Evolutionary conservation across 176 grass and related monocot genomes (phyloP), one percentile per base, ranked within the genome.

Genomic region (Zizania latifolia): DNA sequence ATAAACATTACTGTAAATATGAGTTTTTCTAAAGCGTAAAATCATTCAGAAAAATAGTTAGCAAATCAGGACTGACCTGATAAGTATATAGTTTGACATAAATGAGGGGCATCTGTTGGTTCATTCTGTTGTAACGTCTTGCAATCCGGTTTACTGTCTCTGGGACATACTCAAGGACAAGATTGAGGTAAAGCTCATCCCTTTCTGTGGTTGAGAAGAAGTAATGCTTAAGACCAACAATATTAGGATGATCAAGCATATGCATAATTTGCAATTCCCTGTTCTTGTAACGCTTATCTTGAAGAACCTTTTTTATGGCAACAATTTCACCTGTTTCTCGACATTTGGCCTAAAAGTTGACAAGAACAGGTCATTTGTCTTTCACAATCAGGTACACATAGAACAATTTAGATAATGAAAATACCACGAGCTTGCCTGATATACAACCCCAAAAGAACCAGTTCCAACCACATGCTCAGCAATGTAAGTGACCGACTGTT

Each of bases 221-320:
- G 68, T 94, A 89, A 88, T 98, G 94, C 82, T 87, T 98, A 32
- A 98, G 86, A 72, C 78, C 82, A 65, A 92, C 89, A 63, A 97
- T 84, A 62, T 97, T 97, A n/a, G 91, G 94, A 87, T 98, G 94
- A 45, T 98, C 94, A 66, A 98, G 80, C 94, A 94, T 98, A 83
- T 93, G 86, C 91, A 98, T 98, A 62, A 92, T 94, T 78, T 98
- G 91, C 68, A 98, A 74, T 51, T 98, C 91, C 51, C 94, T 80
- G 84, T 94, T 98, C 78, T 98, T 98, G 71, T 98, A 98, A 56
- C 94, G 91, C 74, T 98, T 94, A 72, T 98, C 94, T 81, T 98
- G 94, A 72, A 98, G 86, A 77, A 98, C 94, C 68, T 94, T 98
- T 78, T 98, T 98, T 51, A 98, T 98, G 41, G 94, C 94, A 58